Evolutionary conservation across 2,329 filamentous ascomycete species (phyloP), one percentile per base, ranked within the genome.

Genomic region (Fusarium sp.): DNA sequence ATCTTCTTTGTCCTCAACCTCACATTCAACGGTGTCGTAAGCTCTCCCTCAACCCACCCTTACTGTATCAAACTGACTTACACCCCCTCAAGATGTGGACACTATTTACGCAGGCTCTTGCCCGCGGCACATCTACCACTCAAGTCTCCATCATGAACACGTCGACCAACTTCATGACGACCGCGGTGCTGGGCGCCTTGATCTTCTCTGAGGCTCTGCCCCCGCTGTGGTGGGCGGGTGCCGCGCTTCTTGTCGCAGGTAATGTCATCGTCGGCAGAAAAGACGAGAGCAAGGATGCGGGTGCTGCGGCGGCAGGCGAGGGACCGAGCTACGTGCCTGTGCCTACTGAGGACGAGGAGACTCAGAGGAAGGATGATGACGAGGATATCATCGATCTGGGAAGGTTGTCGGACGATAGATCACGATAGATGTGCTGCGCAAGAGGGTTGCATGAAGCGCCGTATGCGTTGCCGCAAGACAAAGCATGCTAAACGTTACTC

Each of bases 71-170:
- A 32, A 39, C 51, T 38, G 8, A 39, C 57, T 50, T n/a, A 58
- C 39, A 38, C 19, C 22, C 13, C 46, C 22, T 34, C 5, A 41
- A 86, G 76, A 94, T 94, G 91, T 94, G 91, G 91, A 87, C 89
- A 0, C 83, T 94, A 43, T 94, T 93, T 78, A 94, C 91, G 7
- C 85, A 86, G 45, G 91, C 91, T 48, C 84, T 94, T n/a, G 87
- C 90, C 0, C 83, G 85, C 15, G 90, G 90, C 12, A 84, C 85
- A 55, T 92, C 90, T 2, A 92, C 91, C 8, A 91, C 91, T 0
- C 90, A 92, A 71, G 91, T 93, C 44, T 89, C 87, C 66, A 89
- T 94, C 73, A 87, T 94, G 75, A 94, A 94, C 75, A 93, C 91
- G 3, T 91, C 89, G 12, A 83, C 89, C 53, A 94, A 94, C 77